phyloP scores from a whole-genome alignment of 2,329 filamentous ascomycete species.

The Cercospora sp. region DNA sequence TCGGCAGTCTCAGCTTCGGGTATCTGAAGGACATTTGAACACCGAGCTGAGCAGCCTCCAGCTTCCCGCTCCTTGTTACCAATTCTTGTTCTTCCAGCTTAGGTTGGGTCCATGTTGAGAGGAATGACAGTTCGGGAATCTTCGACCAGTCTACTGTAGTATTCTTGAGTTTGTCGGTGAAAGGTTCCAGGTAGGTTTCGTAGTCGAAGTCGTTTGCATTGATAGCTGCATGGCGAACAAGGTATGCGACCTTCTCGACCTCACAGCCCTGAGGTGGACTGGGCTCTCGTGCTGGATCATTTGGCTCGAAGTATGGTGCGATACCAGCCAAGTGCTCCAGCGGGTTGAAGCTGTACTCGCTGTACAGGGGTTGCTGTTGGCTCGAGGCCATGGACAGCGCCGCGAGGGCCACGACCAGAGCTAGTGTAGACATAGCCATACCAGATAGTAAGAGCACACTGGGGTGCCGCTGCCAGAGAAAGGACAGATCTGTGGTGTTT shows the following conservation, averaged over 20 bases:
- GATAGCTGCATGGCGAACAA: constrained; percentile 54
- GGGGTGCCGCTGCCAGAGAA: constrained; percentile 1
- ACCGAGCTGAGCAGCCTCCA: constrained; percentile 62
- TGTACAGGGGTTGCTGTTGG: constrained; percentile 34
- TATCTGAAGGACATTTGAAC: constrained; percentile 61
- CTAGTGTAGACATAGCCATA: constrained; percentile 18
- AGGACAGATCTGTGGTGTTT: neutral
- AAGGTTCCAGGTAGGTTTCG: constrained; percentile 53
- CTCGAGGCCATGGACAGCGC: constrained; percentile 25
- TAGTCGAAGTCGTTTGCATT: constrained; percentile 56
- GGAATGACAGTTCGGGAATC: constrained; percentile 57
- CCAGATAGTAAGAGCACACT: neutral
- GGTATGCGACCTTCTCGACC: constrained; percentile 51
- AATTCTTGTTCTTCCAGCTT: constrained; percentile 56
- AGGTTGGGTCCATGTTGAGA: constrained; percentile 58
- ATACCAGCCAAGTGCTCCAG: constrained; percentile 53
- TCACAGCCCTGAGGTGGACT: constrained; percentile 53
- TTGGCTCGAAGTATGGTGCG: constrained; percentile 52
- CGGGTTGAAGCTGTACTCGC: constrained; percentile 48
- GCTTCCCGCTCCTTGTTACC: constrained; percentile 61
- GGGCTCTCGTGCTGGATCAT: constrained; percentile 50
- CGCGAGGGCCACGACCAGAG: constrained; percentile 20
- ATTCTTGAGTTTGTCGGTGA: constrained; percentile 59
- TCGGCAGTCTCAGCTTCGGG: constrained; percentile 53
- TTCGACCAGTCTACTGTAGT: constrained; percentile 59